Base-by-base conservation (phyloP, 2,329 filamentous ascomycete species). In the Bipolaris zeicola region DNA sequence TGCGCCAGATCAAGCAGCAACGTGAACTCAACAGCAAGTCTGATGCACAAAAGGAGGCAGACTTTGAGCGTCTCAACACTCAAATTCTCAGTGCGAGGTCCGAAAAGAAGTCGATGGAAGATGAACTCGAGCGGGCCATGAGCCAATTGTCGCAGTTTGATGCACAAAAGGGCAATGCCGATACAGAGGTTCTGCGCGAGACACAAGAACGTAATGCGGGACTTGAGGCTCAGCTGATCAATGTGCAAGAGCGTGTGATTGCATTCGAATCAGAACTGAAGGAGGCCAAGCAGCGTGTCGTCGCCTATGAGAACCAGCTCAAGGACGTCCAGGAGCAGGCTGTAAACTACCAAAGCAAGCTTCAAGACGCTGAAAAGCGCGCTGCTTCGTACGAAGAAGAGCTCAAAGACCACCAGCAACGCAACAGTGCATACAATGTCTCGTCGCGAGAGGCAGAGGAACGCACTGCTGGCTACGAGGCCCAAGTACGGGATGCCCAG, bases 1-100 rank as follows among this genome's bases (percentile, higher is more conserved):
- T 94, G 69, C 87, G 92, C 41, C 93, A 98, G 74, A 94, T 97
- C 69, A 94, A 96, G 78, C 93, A 98, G 73, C 94, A 98, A 77
- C 89, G 93, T 56, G 92, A 96, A 70, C 84, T 97, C 55, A 96
- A 96, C 77, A 92, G 84, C 79, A 93, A 93, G 70, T 92, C 91
- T 1, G 92, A 96, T 65, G 81, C 72, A 2, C 73, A 77, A 45
- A 76, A 71, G 51, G 75, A 77, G 49, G 72, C 65, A 24, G 77
- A 81, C 47, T 71, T 77, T 46, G 64, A 69, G 44, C 66, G 70
- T 10, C 71, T 81, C 41, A 79, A 79, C 41, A 76, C 79, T 13
- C 76, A 77, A 63, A 70, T 78, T 16, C 65, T 73, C 20, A 71
- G 69, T 46, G 69, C 73, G 24, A 67, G 70, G 55, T 71, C 70